Evolutionary conservation across 1,139 yeast species (phyloP).

Genomic region (Torulaspora globosa): DNA sequence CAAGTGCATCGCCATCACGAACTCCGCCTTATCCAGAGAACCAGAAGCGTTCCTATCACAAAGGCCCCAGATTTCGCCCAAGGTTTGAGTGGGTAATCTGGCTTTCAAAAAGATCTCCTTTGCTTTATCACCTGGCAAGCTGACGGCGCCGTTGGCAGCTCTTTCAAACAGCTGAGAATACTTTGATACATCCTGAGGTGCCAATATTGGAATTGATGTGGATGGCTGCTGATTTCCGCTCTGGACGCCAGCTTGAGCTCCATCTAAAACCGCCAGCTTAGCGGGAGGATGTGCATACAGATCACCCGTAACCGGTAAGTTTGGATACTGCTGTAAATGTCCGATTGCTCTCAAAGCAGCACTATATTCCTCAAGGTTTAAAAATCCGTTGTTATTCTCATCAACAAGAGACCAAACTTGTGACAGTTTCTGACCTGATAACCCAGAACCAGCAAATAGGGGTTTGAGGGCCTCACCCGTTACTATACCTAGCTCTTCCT

Average conservation of each 20-base stretch:
- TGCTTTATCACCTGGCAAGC: slow-evolving; percentile 70
- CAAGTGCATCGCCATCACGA: slow-evolving; percentile 91
- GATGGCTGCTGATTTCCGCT: slow-evolving; percentile 13
- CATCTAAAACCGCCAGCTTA: slow-evolving; percentile 38
- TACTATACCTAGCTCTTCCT: slow-evolving; percentile 72
- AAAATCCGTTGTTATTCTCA: slow-evolving; percentile 74
- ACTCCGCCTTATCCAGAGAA: slow-evolving; percentile 63
- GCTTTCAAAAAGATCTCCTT: slow-evolving; percentile 85
- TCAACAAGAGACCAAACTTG: slow-evolving; percentile 95
- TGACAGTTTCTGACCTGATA: slow-evolving; percentile 73
- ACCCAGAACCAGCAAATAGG: slow-evolving; percentile 79
- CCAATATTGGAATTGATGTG: slow-evolving; percentile 52
- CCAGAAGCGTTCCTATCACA: slow-evolving; percentile 78
- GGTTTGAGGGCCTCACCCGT: slow-evolving; percentile 90
- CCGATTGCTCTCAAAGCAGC: slow-evolving; percentile 87
- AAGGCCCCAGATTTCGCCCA: slow-evolving; percentile 86
- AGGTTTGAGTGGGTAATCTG: slow-evolving; percentile 64
- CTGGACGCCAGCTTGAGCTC: slow-evolving; percentile 36
- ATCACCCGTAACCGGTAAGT: slow-evolving; percentile 23
- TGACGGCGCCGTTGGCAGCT: slow-evolving; percentile 46
- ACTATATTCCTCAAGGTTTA: slow-evolving; percentile 77
- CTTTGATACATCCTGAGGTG: slow-evolving; percentile 61
- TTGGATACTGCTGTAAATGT: slow-evolving; percentile 56
- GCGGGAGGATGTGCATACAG: slow-evolving; percentile 30
- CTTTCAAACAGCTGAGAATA: slow-evolving; percentile 72